phyloP scores from a whole-genome alignment of 1,284 basidiomycete species.

The Apiotrichum siamense region DNA sequence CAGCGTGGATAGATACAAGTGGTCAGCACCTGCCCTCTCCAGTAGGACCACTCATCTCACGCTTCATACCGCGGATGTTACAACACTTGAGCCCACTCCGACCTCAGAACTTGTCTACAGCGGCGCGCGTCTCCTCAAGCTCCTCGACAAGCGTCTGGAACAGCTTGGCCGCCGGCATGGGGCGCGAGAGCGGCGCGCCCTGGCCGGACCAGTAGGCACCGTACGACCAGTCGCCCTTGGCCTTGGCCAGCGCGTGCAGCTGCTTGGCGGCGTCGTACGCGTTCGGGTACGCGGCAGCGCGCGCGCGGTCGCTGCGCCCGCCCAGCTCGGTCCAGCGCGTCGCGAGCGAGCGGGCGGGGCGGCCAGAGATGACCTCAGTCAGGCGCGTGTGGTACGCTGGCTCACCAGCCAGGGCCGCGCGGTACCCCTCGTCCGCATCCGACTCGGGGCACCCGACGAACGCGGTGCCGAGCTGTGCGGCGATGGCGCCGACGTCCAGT shows the following conservation, averaged over 20 bases:
- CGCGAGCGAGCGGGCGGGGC: slow-evolving; percentile 28
- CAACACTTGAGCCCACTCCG: too few relatives aligned
- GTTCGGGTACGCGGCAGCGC: slow-evolving; percentile 29
- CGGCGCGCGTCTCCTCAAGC: slow-evolving; percentile 11
- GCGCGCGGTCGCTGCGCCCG: too few relatives aligned
- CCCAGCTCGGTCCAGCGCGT: slow-evolving; percentile 24
- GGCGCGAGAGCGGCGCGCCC: slow-evolving; percentile 22
- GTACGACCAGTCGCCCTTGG: slow-evolving; percentile 26
- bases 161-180: slow-evolving; percentile 25
- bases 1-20: too few relatives aligned
- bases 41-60: too few relatives aligned
- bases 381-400: slow-evolving; percentile 22
- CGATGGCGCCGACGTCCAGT: slow-evolving; percentile 27
- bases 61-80: too few relatives aligned
- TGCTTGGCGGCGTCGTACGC: slow-evolving; percentile 36
- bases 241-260: slow-evolving; percentile 29
- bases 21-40: too few relatives aligned
- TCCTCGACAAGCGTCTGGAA: slow-evolving; percentile 20
- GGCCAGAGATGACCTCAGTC: slow-evolving; percentile 27
- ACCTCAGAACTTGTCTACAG: background rate
- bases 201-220: slow-evolving; percentile 39
- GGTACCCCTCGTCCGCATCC: slow-evolving; percentile 25
- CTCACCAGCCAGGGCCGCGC: slow-evolving; percentile 14
- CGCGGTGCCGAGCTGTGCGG: slow-evolving; percentile 39
- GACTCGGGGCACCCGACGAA: slow-evolving; percentile 32